Conservation (phyloP, 345 rosid species). For the Camelina hispida region DNA sequence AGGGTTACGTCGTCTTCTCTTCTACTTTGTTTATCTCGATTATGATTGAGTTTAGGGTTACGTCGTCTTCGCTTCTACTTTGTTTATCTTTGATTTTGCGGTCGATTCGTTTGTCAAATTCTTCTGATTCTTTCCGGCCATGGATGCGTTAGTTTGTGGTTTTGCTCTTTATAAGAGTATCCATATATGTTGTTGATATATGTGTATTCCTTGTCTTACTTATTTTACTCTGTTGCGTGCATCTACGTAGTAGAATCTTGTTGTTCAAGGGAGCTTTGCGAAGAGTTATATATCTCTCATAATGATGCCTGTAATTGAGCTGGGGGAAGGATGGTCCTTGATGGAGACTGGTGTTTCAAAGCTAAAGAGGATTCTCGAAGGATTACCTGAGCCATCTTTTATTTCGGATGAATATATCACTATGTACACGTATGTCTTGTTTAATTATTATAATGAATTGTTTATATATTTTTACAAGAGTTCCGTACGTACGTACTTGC, state of each 20-base stretch:
- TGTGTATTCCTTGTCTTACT: neutral
- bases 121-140: neutral
- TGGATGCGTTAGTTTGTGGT: neutral
- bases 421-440: constrained; percentile 55
- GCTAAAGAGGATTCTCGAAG: constrained; percentile 70
- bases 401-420: constrained; percentile 52
- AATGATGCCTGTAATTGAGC: constrained; percentile 52
- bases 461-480: neutral
- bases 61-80: neutral
- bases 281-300: neutral
- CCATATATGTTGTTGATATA: neutral
- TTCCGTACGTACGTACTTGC: neutral
- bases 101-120: neutral
- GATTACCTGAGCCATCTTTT: constrained; percentile 49
- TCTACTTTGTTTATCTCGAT: too few relatives aligned
- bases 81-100: neutral
- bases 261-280: neutral
- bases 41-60: neutral
- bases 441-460: neutral
- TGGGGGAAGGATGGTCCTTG: constrained; percentile 65
- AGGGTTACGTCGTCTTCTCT: too few relatives aligned
- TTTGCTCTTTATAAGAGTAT: neutral
- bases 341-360: constrained; percentile 63
- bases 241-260: neutral
- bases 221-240: neutral